phyloP scores from a whole-genome alignment of 805 yeast genomes.

The Candida arabinofermentans region DNA sequence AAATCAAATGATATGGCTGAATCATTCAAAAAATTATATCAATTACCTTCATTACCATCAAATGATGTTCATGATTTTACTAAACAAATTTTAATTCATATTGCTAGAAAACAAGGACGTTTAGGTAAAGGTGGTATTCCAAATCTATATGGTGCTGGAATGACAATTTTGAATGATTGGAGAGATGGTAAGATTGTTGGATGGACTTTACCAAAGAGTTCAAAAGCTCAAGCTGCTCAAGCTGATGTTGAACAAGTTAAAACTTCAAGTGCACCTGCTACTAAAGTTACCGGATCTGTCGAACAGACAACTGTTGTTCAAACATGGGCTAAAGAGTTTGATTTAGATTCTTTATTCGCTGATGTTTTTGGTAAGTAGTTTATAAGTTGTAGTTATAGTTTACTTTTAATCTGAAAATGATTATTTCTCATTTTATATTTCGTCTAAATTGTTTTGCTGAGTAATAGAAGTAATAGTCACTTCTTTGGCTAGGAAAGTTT shows the following conservation, averaged over 20 bases:
- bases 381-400: too few species aligned
- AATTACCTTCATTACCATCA: conserved; percentile 75
- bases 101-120: conserved; percentile 90
- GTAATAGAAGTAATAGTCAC: too few species aligned
- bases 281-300: conserved; percentile 41
- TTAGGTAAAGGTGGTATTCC: conserved; percentile 92
- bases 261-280: conserved; percentile 27
- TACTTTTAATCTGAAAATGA: too few species aligned
- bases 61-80: conserved; percentile 70
- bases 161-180: conserved; percentile 87
- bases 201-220: conserved; percentile 71
- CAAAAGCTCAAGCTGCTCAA: conserved; percentile 34
- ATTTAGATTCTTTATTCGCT: conserved; percentile 74
- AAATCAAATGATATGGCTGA: conserved; percentile 75
- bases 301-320: conserved; percentile 78
- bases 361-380: conserved; percentile 29
- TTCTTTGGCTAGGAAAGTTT: too few species aligned
- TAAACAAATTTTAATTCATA: conserved; percentile 83
- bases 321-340: conserved; percentile 92
- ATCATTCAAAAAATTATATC: conserved; percentile 67
- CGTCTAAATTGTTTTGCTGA: too few species aligned
- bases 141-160: conserved; percentile 80
- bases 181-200: conserved; percentile 92
- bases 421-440: too few species aligned
- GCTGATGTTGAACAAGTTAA: conserved; percentile 32